Conservation (phyloP, 768 basidiomycete species). For the Pleurotus eryngii region DNA sequence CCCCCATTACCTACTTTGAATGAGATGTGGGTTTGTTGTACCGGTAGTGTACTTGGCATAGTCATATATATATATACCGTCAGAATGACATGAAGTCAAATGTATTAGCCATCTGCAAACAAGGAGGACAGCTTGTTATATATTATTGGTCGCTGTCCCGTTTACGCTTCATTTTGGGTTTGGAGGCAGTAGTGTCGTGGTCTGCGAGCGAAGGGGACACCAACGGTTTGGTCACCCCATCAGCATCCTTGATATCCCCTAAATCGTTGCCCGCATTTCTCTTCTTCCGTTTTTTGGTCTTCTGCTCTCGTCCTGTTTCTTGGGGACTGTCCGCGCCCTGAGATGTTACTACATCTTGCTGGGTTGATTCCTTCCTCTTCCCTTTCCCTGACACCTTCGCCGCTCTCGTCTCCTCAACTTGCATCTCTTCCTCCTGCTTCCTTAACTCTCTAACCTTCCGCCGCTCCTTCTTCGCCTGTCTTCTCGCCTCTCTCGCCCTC, state of each 20-base stretch:
- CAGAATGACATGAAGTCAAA: too few relatives aligned
- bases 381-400: constrained; percentile 11
- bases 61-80: neutral
- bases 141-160: neutral
- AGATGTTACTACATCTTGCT: too few relatives aligned
- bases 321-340: too few relatives aligned
- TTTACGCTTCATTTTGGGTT: neutral
- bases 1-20: neutral
- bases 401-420: neutral
- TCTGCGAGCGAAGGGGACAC: too few relatives aligned
- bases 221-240: too few relatives aligned
- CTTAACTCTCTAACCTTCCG: constrained; percentile 7
- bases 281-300: too few relatives aligned
- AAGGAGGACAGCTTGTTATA: neutral
- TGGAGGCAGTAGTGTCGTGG: too few relatives aligned
- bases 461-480: constrained; percentile 9
- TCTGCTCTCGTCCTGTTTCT: too few relatives aligned
- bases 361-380: neutral
- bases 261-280: too few relatives aligned
- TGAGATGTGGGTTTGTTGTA: neutral
- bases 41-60: neutral
- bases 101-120: too few relatives aligned
- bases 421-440: neutral
- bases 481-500: neutral
- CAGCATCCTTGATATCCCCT: too few relatives aligned